Evolutionary conservation across 768 basidiomycete species (phyloP), one percentile per base, ranked within the genome.

Genomic region (Amanita jacksonii): DNA sequence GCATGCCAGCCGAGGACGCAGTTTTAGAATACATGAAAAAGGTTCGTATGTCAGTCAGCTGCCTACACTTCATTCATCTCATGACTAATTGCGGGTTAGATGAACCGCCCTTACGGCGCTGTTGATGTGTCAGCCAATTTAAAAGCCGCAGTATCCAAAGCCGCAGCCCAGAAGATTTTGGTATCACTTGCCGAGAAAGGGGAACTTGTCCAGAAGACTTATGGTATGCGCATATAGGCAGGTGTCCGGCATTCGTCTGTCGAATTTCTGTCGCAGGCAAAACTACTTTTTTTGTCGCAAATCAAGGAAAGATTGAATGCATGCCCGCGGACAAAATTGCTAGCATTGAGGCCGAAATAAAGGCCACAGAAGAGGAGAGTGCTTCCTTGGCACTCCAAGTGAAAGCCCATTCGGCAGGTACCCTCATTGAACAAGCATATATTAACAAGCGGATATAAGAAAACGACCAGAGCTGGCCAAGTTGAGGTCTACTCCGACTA

Each of bases 91-190:
- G 27, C 49, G 38, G 40, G 43, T 41, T 54, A 91, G 87, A 87
- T 90, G 77, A 94, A 94, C 61, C 74, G 90, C n/a, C 90, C 90
- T 5, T 93, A 82, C 55, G 90, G 90, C 6, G 89, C 88, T 48
- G 90, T 92, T 27, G 91, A 96, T 58, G 81, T 94, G 4, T 74
- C 85, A 12, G 87, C 90, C 8, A 96, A 96, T 62, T 65, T 96
- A 23, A 93, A 93, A 61, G 87, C 87, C 40, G 81, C 82, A 8
- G 81, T 94, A 4, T 79, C 87, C 5, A 96, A 96, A 58, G 64
- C 87, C 1, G 70, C 80, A 2, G 80, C 81, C 0, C 88, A 90
- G 57, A 96, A 94, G 65, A 84, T 93, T 36, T 70, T 94, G 10
- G 64, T 75, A 2, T 64, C 78, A 1, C 72, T 94, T 13, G 82